These are phyloP conservation scores for Elsinoe australis DNA, from an alignment of 2,329 filamentous ascomycete genomes.

Conservation along the genomic window DNA sequence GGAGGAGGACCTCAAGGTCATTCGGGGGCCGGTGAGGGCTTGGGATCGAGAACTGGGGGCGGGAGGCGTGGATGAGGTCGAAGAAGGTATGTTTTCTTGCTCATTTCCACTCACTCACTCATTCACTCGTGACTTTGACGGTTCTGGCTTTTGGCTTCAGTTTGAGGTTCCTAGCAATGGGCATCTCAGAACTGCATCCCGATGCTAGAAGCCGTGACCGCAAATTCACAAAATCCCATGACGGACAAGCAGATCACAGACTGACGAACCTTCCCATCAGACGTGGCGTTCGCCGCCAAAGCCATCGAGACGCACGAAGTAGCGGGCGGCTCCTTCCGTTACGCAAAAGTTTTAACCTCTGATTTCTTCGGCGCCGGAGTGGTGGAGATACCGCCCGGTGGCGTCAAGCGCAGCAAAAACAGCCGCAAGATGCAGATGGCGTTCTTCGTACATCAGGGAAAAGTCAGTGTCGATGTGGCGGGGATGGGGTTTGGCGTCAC, in stretches of 20 bases:
- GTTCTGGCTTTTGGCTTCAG: too few relatives aligned
- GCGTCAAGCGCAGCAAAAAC: conserved; percentile 85
- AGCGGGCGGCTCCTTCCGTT: conserved; percentile 65
- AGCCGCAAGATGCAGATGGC: conserved; percentile 93
- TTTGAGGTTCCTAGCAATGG: too few relatives aligned
- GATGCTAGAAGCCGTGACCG: too few relatives aligned
- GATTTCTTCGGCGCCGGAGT: conserved; percentile 86
- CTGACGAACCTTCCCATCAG: conserved; percentile 30
- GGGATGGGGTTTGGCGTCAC: conserved; percentile 72
- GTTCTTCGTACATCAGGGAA: conserved; percentile 81
- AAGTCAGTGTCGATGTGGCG: conserved; percentile 70
- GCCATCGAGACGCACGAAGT: conserved; percentile 53
- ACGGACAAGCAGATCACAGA: too few relatives aligned
- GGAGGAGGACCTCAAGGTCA: conserved; percentile 59
- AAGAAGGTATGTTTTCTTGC: conserved; percentile 32
- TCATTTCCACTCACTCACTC: background rate
- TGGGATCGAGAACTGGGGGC: conserved; percentile 38
- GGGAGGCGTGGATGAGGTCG: conserved; percentile 30
- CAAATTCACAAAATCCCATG: too few relatives aligned
- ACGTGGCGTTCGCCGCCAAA: conserved; percentile 52
- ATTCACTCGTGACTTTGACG: too few relatives aligned
- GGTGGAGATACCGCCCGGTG: conserved; percentile 76
- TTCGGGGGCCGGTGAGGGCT: conserved; percentile 55
- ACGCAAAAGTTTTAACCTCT: conserved; percentile 76
- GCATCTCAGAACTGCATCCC: too few relatives aligned